Conservation (phyloP, 352 stramenopile species). For the Phytophthora cryptogea region DNA sequence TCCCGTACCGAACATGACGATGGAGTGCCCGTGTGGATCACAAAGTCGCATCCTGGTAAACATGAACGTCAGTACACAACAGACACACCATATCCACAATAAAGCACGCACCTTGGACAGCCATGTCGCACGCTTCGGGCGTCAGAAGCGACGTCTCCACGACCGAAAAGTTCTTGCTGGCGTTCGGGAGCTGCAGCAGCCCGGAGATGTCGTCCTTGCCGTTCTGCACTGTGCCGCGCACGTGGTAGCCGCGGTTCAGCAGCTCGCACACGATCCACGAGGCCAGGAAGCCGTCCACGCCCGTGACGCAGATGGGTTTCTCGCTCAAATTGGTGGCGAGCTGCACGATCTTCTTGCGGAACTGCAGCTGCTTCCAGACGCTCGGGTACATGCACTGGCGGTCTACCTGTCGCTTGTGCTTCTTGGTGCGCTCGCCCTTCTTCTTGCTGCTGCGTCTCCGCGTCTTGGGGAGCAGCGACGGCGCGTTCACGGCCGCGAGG, state of each 20-base stretch:
- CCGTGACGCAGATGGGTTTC: slow-evolving; percentile 87
- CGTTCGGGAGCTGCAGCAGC: slow-evolving; percentile 67
- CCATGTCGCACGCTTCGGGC: slow-evolving; percentile 85
- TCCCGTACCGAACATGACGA: slow-evolving; percentile 88
- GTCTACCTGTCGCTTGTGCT: slow-evolving; percentile 39
- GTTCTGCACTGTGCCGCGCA: slow-evolving; percentile 87
- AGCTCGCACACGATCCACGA: slow-evolving; percentile 89
- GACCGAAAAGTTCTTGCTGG: slow-evolving; percentile 82
- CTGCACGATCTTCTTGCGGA: slow-evolving; percentile 84
- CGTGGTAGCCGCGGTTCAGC: slow-evolving; percentile 73
- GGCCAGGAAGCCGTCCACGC: slow-evolving; percentile 84
- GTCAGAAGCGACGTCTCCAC: slow-evolving; percentile 89
- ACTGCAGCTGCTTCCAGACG: slow-evolving; percentile 83
- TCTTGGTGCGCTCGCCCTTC: slow-evolving; percentile 33
- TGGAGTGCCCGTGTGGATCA: slow-evolving; percentile 88
- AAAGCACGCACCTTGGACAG: slow-evolving; percentile 62
- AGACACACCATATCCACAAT: not conserved
- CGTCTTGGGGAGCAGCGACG: slow-evolving; percentile 26
- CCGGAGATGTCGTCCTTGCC: slow-evolving; percentile 86
- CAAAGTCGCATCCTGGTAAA: slow-evolving; percentile 75
- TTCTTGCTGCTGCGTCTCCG: slow-evolving; percentile 35
- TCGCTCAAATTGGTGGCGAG: slow-evolving; percentile 71
- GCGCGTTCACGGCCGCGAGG: slow-evolving; percentile 4
- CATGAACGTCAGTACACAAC: slow-evolving; percentile 3
- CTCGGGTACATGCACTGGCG: slow-evolving; percentile 72